A percentile compares a stretch with the other conserved stretches of the same genome.
Conservation (phyloP, 148 eudicot species). For the Arbutus unedo region DNA sequence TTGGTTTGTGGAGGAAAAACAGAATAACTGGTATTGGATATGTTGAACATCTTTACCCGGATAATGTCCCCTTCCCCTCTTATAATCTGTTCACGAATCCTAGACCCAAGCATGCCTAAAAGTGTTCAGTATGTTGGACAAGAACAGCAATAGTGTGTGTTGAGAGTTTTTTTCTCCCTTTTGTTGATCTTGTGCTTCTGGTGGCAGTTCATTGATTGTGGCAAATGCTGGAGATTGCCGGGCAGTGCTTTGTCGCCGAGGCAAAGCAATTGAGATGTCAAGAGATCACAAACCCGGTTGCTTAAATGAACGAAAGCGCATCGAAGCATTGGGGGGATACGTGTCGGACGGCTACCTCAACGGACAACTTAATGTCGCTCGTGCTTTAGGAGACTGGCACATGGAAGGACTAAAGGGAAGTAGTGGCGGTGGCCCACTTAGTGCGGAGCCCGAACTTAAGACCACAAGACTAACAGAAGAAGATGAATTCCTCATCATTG, state of each 20-base stretch:
- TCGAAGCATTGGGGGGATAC: slow-evolving; percentile 81
- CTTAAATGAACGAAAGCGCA: slow-evolving; percentile 56
- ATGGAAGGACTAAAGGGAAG: slow-evolving; percentile 62
- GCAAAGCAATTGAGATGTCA: slow-evolving; percentile 90
- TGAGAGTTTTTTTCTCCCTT: background rate
- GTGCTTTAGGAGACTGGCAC: slow-evolving; percentile 95
- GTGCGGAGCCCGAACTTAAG: slow-evolving; percentile 81
- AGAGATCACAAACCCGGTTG: slow-evolving; percentile 80
- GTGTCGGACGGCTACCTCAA: slow-evolving; percentile 89
- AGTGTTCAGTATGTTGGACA: background rate
- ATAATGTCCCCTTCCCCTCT: background rate
- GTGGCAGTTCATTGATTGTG: slow-evolving; percentile 69
- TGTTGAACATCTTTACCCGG: background rate
- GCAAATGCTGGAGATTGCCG: slow-evolving; percentile 98
- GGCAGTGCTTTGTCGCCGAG: slow-evolving; percentile 78
- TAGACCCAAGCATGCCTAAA: background rate
- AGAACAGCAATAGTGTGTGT: background rate
- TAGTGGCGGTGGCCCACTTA: slow-evolving; percentile 64
- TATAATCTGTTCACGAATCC: background rate
- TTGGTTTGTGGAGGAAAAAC: background rate
- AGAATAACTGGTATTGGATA: background rate
- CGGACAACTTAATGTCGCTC: slow-evolving; percentile 82
- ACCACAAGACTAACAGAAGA: slow-evolving; percentile 59
- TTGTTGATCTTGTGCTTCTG: slow-evolving; percentile 13
- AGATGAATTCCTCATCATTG: slow-evolving; percentile 88